Evolutionary conservation across 1,284 basidiomycete genomes (phyloP).

Genomic region (Ganoderma boninense): DNA sequence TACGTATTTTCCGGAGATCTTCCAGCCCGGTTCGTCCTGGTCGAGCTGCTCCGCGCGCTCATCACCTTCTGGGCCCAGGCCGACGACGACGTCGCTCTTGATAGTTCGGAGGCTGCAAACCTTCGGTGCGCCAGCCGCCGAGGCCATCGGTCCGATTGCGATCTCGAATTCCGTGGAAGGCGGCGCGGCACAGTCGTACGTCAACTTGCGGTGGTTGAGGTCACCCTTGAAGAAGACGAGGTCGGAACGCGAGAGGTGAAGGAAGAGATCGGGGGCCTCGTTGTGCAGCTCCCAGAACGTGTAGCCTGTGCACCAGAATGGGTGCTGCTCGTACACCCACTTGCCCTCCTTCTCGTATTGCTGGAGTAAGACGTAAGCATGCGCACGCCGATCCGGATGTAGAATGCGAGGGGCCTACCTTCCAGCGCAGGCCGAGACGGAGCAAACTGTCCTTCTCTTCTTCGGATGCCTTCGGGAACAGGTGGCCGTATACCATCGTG

Average conservation of each 20-base stretch:
- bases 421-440: constrained; percentile 89
- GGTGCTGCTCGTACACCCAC: constrained; percentile 97
- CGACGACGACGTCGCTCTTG: constrained; percentile 87
- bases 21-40: constrained; percentile 93
- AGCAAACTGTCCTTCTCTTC: constrained; percentile 85
- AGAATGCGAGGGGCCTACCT: constrained; percentile 54
- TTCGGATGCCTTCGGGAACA: constrained; percentile 86
- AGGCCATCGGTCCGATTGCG: constrained; percentile 95
- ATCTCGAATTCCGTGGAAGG: constrained; percentile 90
- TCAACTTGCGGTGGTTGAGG: constrained; percentile 75
- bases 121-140: constrained; percentile 88
- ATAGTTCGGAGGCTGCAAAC: constrained; percentile 88
- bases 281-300: constrained; percentile 93
- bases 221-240: constrained; percentile 98
- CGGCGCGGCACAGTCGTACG: constrained; percentile 94
- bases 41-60: constrained; percentile 84
- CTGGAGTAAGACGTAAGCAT: constrained; percentile 44
- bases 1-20: constrained; percentile 96
- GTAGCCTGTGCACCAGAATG: constrained; percentile 97
- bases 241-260: constrained; percentile 90
- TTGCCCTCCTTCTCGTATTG: constrained; percentile 94
- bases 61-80: constrained; percentile 73
- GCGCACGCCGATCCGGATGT: not conserved
- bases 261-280: constrained; percentile 94
- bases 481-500: constrained; percentile 86